A percentile compares a stretch with the other conserved stretches of the same genome.
These are phyloP conservation scores for Claviceps pazoutovae DNA, from an alignment of 2,329 filamentous ascomycete species.

Conservation along the genomic window DNA sequence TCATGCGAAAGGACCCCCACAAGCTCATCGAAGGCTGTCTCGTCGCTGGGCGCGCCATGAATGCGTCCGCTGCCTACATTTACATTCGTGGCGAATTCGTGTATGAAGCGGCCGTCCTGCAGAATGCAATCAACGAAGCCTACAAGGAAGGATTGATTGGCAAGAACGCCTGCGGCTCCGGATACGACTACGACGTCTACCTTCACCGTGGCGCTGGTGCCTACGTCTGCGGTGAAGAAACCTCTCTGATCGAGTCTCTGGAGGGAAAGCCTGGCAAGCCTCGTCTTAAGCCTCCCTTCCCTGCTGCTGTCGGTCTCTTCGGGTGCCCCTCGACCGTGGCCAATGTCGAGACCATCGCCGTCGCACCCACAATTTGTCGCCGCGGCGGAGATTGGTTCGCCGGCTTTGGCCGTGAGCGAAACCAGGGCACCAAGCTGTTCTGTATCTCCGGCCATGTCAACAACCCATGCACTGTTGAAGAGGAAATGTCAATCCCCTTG, in stretches of 20 bases:
- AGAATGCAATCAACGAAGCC: slow-evolving; percentile 93
- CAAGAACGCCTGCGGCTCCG: slow-evolving; percentile 93
- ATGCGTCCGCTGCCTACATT: slow-evolving; percentile 95
- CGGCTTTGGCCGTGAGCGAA: slow-evolving; percentile 85
- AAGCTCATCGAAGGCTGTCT: slow-evolving; percentile 97
- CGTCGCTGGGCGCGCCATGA: slow-evolving; percentile 94
- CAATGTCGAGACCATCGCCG: slow-evolving; percentile 94
- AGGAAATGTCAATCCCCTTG: slow-evolving; percentile 97
- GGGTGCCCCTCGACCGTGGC: slow-evolving; percentile 96
- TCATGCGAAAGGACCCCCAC: slow-evolving; percentile 99
- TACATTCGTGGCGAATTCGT: slow-evolving; percentile 99
- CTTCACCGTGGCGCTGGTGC: slow-evolving; percentile 93
- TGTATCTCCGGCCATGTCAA: slow-evolving; percentile 98
- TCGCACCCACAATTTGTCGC: slow-evolving; percentile 89
- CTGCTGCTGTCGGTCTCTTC: slow-evolving; percentile 91
- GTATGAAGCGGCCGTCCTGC: slow-evolving; percentile 83
- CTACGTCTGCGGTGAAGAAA: slow-evolving; percentile 97
- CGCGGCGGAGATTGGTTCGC: slow-evolving; percentile 90
- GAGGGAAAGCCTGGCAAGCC: slow-evolving; percentile 99
- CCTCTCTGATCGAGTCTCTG: slow-evolving; percentile 91
- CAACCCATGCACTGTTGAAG: slow-evolving; percentile 94
- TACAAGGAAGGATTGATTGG: slow-evolving; percentile 90
- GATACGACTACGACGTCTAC: slow-evolving; percentile 96
- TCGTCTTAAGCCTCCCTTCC: slow-evolving; percentile 95
- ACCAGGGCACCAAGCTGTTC: slow-evolving; percentile 94